A percentile compares a stretch with the other conserved stretches of the same genome.
Conservation (phyloP, 1,284 basidiomycete genomes). For the Austroboletus rostrupii region DNA sequence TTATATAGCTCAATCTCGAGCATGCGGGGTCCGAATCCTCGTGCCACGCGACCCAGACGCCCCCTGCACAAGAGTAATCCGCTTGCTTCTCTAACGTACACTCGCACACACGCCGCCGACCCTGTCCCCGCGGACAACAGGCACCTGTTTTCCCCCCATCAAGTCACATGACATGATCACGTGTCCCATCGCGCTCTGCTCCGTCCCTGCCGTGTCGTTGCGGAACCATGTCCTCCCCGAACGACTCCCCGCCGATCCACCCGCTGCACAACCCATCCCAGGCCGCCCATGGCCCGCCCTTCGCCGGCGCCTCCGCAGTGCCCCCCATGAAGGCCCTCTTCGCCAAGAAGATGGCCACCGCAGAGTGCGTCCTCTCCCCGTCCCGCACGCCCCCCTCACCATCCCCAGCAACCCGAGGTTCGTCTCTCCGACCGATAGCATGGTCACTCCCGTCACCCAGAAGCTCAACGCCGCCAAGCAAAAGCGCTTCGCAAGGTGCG, state of each 20-base stretch:
- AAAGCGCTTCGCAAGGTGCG: conserved; percentile 87
- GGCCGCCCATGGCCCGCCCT: conserved; percentile 74
- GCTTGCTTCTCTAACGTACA: conserved; percentile 27
- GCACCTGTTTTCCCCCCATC: no score
- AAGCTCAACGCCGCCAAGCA: conserved; percentile 87
- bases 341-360: conserved; percentile 84
- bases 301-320: conserved; percentile 51
- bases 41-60: conserved; percentile 14
- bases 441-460: conserved; percentile 88
- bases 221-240: conserved; percentile 47
- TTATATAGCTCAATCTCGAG: conserved; percentile 20
- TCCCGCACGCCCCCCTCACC: background rate
- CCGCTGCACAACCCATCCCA: conserved; percentile 82
- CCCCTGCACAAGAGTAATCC: conserved; percentile 24
- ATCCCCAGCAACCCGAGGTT: conserved; percentile 64
- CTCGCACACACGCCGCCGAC: background rate
- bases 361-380: conserved; percentile 50
- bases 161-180: conserved; percentile 8
- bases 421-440: conserved; percentile 88
- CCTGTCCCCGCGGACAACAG: no score
- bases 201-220: no score
- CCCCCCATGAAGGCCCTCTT: conserved; percentile 78
- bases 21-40: conserved; percentile 30
- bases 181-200: conserved; percentile 6
- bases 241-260: conserved; percentile 69